Evolutionary conservation across 2,329 filamentous ascomycete species (phyloP), one percentile per base, ranked within the genome.

Genomic region (Phyllosticta citriasiana): DNA sequence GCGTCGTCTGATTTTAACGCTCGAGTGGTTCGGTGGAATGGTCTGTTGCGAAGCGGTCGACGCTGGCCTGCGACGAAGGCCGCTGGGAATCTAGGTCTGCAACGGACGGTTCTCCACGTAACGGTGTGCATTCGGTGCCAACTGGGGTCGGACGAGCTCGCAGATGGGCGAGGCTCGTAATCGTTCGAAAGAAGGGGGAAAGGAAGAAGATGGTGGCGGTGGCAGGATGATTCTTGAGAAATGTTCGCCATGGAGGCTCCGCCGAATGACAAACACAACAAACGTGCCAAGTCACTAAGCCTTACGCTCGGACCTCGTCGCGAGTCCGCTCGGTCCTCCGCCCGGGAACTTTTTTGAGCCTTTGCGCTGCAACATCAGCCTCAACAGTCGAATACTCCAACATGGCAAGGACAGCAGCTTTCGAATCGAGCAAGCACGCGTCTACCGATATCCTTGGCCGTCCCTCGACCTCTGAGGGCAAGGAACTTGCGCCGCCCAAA

Each of bases 101-200:
- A 68, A 70, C 73, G 72, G 70, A 76, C 70, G 67, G 73, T 72
- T 65, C 70, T 70, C 68, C 72, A 73, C 65, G 73, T 70, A 66
- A 70, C 71, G 63, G 67, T 67, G 69, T 75, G 75, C 75, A 77
- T 77, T 67, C 70, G 72, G 70, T 66, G 63, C 67, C 61, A 61
- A 62, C 58, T 53, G 64, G 60, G 62, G 66, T 68, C 66, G 63
- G 61, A 62, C 47, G 57, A 62, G 63, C 62, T 57, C 57, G 60
- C 63, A 16, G 54, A 47, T 47, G 16, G 35, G 54, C 53, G 55
- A 60, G 62, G 64, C 69, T 68, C 68, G 65, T 63, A 59, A 12
- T 19, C n/a, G 16, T 54, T n/a, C 19, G 19, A 10, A n/a, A 54
- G 35, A 27, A 51, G 27, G 58, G 57, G 58, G 51, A 54, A 50